A percentile compares a stretch with the other conserved stretches of the same genome.
Conservation (phyloP, 805 yeast genomes). For the Kuraishia molischiana region DNA sequence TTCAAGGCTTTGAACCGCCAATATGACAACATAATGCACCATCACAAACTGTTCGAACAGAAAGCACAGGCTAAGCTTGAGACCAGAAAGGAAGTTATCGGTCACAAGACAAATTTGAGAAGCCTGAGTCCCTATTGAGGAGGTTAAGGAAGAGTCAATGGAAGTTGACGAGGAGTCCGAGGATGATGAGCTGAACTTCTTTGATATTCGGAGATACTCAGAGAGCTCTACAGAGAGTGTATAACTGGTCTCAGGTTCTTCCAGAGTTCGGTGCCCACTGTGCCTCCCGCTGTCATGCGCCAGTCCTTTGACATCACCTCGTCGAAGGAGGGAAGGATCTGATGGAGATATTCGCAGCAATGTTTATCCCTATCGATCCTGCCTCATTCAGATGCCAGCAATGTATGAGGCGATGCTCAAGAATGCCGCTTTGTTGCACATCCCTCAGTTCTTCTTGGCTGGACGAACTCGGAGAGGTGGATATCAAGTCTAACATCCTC, state of each 20-base stretch:
- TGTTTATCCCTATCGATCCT: constrained; percentile 88
- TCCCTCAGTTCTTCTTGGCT: constrained; percentile 90
- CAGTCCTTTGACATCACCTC: constrained; percentile 61
- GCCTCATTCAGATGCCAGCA: constrained; percentile 80
- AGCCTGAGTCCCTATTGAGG: too few relatives aligned
- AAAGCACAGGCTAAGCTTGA: constrained; percentile 31
- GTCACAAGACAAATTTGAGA: constrained; percentile 2
- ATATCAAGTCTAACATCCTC: constrained; percentile 68
- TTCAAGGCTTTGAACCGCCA: constrained; percentile 68
- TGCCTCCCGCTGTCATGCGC: constrained; percentile 19
- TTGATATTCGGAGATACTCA: constrained; percentile 57
- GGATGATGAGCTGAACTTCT: constrained; percentile 20
- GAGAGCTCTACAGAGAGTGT: constrained; percentile 75
- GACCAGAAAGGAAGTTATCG: constrained; percentile 4
- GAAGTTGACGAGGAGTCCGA: constrained; percentile 1
- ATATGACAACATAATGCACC: constrained; percentile 52
- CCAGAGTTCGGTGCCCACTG: constrained; percentile 41
- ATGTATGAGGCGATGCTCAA: constrained; percentile 70
- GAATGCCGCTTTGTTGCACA: constrained; percentile 78
- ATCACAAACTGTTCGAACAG: constrained; percentile 44
- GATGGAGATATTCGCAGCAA: constrained; percentile 91
- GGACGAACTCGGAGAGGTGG: constrained; percentile 72
- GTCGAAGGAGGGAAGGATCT: constrained; percentile 86
- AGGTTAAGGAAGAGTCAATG: constrained; percentile 3
- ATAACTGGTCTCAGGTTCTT: constrained; percentile 73